Conservation (phyloP, 208 protist genomes). For the Strigomonas culicis region DNA sequence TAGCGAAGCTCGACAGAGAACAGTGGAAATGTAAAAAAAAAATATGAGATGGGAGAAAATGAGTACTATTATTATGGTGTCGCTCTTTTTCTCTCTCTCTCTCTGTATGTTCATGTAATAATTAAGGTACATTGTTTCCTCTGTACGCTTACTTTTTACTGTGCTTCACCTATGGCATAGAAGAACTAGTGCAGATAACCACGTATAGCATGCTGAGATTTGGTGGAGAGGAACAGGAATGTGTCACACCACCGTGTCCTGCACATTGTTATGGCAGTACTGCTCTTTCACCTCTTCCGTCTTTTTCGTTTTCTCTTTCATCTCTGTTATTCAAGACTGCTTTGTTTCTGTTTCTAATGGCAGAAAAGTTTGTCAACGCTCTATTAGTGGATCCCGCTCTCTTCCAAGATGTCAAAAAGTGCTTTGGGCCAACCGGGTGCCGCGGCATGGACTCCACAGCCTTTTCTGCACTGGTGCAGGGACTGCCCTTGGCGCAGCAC, state of each 20-base stretch:
- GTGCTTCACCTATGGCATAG: background rate
- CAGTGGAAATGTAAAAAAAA: background rate
- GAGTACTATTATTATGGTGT: background rate
- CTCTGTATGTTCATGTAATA: background rate
- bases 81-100: background rate
- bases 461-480: no score
- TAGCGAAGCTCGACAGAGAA: constrained; percentile 12
- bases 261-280: background rate
- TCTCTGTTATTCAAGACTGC: no score
- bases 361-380: no score
- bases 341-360: no score
- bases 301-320: background rate
- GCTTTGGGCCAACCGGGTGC: no score
- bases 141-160: background rate
- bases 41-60: background rate
- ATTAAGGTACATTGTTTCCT: background rate
- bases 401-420: no score
- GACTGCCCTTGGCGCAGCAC: no score
- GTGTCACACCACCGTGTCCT: no score
- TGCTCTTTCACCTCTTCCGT: background rate
- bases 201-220: no score
- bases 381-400: no score
- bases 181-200: background rate
- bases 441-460: no score
- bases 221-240: no score